These are phyloP conservation scores for Uncinocarpus reesii DNA, from an alignment of 2,329 filamentous ascomycete species.

Conservation along the genomic window DNA sequence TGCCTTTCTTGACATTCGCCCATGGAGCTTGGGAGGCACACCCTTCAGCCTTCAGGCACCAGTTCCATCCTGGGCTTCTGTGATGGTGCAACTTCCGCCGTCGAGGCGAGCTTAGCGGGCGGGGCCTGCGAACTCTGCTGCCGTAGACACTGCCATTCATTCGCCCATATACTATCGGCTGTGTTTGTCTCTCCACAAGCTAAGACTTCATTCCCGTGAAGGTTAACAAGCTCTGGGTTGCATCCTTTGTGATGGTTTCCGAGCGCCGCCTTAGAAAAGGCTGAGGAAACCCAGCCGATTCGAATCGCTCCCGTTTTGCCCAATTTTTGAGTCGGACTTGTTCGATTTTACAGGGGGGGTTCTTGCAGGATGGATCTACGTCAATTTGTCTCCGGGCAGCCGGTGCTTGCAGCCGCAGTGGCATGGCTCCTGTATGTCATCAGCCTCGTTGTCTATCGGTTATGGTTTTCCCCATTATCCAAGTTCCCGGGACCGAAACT, in stretches of 20 bases:
- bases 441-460: conserved; percentile 16
- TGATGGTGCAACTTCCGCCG: too few relatives aligned
- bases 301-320: neutral
- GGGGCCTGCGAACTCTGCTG: too few relatives aligned
- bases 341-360: conserved; percentile 5
- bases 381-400: conserved; percentile 1
- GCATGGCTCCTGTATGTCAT: conserved; percentile 6
- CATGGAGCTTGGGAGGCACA: too few relatives aligned
- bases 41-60: too few relatives aligned
- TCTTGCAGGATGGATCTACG: neutral
- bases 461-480: conserved; percentile 20
- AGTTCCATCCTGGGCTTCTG: too few relatives aligned
- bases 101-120: conserved; percentile 1
- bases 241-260: neutral
- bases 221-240: neutral
- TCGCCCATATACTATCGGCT: too few relatives aligned
- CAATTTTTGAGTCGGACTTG: neutral
- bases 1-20: too few relatives aligned
- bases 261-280: conserved; percentile 1
- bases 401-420: neutral
- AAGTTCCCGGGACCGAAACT: conserved; percentile 21
- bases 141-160: too few relatives aligned
- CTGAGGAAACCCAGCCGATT: neutral
- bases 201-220: neutral
- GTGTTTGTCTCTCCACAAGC: neutral